Evolutionary conservation across 148 eudicot genomes (phyloP).

Genomic region (Amaranthus palmeri): DNA sequence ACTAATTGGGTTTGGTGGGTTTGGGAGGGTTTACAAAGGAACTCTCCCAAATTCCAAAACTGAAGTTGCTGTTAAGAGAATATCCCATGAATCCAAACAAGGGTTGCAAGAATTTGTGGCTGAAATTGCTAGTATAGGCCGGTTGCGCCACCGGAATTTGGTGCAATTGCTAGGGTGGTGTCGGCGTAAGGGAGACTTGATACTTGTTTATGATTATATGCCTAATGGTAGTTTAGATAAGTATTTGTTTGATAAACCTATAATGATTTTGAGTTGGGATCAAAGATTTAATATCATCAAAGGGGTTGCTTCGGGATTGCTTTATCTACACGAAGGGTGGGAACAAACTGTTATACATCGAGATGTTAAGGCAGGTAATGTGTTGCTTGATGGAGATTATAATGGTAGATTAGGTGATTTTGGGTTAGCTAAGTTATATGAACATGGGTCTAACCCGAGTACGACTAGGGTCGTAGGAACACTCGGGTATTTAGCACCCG

Average conservation of each 20-base stretch:
- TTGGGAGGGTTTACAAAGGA: constrained; percentile 79
- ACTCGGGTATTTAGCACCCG: constrained; percentile 83
- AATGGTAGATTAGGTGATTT: constrained; percentile 75
- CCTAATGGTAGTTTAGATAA: constrained; percentile 79
- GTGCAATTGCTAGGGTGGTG: constrained; percentile 80
- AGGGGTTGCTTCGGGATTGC: constrained; percentile 69
- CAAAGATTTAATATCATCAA: constrained; percentile 67
- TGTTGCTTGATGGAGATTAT: constrained; percentile 54
- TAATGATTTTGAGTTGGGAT: constrained; percentile 47
- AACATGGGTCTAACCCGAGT: constrained; percentile 60
- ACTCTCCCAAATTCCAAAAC: constrained; percentile 38
- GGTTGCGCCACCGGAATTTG: constrained; percentile 64
- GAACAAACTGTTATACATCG: constrained; percentile 82
- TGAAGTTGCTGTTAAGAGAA: constrained; percentile 63
- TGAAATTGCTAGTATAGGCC: constrained; percentile 65
- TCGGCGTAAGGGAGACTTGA: constrained; percentile 49
- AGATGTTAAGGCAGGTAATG: constrained; percentile 76
- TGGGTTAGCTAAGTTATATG: constrained; percentile 73
- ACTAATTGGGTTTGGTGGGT: constrained; percentile 77
- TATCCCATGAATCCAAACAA: constrained; percentile 62
- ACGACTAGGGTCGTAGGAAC: constrained; percentile 84
- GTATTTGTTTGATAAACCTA: constrained; percentile 45
- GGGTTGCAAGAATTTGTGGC: constrained; percentile 64
- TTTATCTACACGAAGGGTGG: constrained; percentile 79
- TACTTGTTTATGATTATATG: constrained; percentile 85